phyloP scores from a whole-genome alignment of 176 grass and related monocot species.

The Phragmites australis region DNA sequence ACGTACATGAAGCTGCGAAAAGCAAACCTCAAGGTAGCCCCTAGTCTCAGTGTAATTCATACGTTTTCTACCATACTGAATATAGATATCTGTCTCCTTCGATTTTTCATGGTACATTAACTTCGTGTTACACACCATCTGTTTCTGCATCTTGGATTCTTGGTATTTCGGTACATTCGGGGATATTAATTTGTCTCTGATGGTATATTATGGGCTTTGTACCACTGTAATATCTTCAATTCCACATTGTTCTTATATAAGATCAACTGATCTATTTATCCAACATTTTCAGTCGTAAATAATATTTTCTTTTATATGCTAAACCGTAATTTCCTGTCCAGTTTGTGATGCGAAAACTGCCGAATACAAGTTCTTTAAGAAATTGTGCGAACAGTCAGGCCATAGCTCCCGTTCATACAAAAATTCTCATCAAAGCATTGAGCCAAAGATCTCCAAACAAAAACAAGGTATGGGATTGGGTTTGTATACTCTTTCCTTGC shows the following conservation, averaged over 20 bases:
- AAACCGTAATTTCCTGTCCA: conserved; percentile 41
- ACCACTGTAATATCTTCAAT: not conserved
- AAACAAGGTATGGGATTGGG: not conserved
- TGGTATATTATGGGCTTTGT: not conserved
- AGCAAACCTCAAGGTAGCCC: conserved; percentile 26
- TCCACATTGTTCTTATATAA: not conserved
- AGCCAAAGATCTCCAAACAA: conserved; percentile 36
- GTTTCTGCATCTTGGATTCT: not conserved
- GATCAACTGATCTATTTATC: conserved; percentile 2
- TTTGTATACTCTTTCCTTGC: conserved; percentile 14
- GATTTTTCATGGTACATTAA: not conserved
- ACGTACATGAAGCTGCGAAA: conserved; percentile 29
- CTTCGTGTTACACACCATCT: not conserved
- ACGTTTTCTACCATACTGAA: not conserved
- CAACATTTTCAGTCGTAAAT: conserved; percentile 20
- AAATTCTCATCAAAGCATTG: conserved; percentile 30
- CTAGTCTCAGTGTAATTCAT: not conserved
- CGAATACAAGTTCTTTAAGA: conserved; percentile 73
- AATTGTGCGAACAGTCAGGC: conserved; percentile 53
- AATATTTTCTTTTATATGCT: conserved; percentile 4
- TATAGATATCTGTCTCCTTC: not conserved
- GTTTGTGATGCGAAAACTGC: conserved; percentile 57
- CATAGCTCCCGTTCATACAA: conserved; percentile 38
- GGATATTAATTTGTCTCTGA: not conserved
- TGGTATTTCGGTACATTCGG: not conserved